Evolutionary conservation across 2,329 filamentous ascomycete species (phyloP).

Genomic region (Botryotinia globosa): DNA sequence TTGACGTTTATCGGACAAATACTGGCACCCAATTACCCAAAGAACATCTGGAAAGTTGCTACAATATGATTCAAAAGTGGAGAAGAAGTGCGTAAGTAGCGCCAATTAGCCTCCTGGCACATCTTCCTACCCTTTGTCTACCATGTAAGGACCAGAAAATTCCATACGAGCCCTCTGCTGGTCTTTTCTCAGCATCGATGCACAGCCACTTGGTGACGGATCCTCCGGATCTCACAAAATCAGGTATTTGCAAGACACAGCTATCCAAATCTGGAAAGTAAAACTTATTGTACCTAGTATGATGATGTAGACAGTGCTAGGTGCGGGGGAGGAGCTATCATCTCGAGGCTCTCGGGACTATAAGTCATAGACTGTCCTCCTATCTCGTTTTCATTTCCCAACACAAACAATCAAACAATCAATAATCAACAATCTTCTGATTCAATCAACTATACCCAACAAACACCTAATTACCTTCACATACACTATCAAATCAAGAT

Average conservation of each 20-base stretch:
- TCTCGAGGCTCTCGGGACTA: background rate
- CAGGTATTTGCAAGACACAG: background rate
- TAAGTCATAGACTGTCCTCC: background rate
- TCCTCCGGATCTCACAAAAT: background rate
- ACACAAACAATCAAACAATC: background rate
- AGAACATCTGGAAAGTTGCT: background rate
- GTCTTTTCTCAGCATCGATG: background rate
- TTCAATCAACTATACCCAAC: background rate
- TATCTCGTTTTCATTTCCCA: constrained; percentile 6
- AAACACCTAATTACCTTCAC: constrained; percentile 5
- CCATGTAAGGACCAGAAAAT: background rate
- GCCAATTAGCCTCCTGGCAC: background rate
- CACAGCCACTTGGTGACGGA: constrained; percentile 7
- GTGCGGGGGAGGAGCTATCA: background rate
- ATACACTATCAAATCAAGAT: constrained; percentile 41
- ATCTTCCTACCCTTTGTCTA: background rate
- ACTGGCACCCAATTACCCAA: background rate
- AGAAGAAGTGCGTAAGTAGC: background rate
- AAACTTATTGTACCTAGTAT: background rate
- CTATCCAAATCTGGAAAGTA: background rate
- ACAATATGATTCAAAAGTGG: background rate
- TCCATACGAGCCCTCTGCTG: background rate
- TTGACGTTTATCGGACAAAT: background rate
- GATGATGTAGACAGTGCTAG: constrained; percentile 6
- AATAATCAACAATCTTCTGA: background rate